phyloP scores from a whole-genome alignment of 2,329 filamentous ascomycete species.

The Ilyonectria sp. region DNA sequence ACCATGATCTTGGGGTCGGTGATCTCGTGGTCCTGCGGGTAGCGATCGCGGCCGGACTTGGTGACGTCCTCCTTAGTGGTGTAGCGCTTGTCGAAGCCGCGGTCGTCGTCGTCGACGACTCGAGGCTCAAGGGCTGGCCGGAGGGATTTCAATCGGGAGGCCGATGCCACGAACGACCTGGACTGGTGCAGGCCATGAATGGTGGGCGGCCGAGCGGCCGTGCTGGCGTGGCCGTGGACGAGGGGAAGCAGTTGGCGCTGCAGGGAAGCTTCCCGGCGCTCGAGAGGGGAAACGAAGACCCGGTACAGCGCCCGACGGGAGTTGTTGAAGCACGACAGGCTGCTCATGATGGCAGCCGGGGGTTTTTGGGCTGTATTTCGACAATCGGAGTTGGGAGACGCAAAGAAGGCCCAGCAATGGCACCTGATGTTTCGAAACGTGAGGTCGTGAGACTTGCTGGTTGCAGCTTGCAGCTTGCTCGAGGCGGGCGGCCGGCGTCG shows the following conservation, averaged over 20 bases:
- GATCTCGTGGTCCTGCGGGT: conserved; percentile 63
- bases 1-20: conserved; percentile 59
- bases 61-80: conserved; percentile 53
- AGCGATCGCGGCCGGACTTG: conserved; percentile 54
- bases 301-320: conserved; percentile 62
- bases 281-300: conserved; percentile 60
- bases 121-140: conserved; percentile 8
- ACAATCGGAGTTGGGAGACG: background rate
- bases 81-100: conserved; percentile 53
- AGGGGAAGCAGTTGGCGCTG: conserved; percentile 42
- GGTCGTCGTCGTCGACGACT: conserved; percentile 37
- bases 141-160: conserved; percentile 27
- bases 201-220: background rate
- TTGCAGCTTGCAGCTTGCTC: conserved; percentile 20
- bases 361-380: conserved; percentile 12
- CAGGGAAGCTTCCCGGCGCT: conserved; percentile 46
- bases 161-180: conserved; percentile 34
- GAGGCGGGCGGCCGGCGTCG: conserved; percentile 42
- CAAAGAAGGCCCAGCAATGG: conserved; percentile 33
- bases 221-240: conserved; percentile 22
- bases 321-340: conserved; percentile 58
- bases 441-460: conserved; percentile 31
- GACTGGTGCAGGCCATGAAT: conserved; percentile 29
- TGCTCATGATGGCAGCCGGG: conserved; percentile 53
- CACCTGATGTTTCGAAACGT: conserved; percentile 26